Conservation (phyloP, 768 basidiomycete species). For the Boletus speciosus region DNA sequence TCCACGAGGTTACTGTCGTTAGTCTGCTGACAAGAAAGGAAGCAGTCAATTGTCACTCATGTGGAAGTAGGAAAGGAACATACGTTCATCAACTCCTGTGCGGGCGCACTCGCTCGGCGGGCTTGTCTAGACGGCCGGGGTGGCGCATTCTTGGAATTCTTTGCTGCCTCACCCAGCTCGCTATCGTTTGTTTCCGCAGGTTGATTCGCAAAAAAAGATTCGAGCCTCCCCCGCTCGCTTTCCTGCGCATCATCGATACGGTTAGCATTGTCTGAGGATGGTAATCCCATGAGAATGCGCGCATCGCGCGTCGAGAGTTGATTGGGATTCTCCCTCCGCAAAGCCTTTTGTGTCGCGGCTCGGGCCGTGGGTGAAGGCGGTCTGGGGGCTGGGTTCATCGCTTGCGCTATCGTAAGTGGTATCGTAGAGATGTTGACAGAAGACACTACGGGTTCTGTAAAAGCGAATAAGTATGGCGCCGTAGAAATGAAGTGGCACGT, state of each 20-base stretch:
- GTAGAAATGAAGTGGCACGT: slow-evolving; percentile 26
- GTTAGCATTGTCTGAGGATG: slow-evolving; percentile 24
- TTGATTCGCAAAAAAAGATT: slow-evolving; percentile 55
- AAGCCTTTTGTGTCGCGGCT: slow-evolving; percentile 82
- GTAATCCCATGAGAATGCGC: slow-evolving; percentile 66
- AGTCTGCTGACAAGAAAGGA: background rate
- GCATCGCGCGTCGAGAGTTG: slow-evolving; percentile 80
- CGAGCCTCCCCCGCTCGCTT: slow-evolving; percentile 47
- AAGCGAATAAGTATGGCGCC: background rate
- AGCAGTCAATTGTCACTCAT: too few species aligned
- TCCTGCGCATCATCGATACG: slow-evolving; percentile 24
- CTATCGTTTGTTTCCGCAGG: slow-evolving; percentile 19
- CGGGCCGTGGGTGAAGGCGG: slow-evolving; percentile 90
- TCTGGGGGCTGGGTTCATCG: slow-evolving; percentile 93
- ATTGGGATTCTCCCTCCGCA: slow-evolving; percentile 81
- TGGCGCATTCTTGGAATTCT: slow-evolving; percentile 36
- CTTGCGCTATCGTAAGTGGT: slow-evolving; percentile 89
- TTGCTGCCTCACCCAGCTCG: slow-evolving; percentile 14
- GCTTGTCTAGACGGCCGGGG: slow-evolving; percentile 68
- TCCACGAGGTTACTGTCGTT: slow-evolving; percentile 61
- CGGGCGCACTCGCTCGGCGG: slow-evolving; percentile 40
- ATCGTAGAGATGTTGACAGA: slow-evolving; percentile 97
- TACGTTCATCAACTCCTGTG: slow-evolving; percentile 22
- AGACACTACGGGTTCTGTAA: slow-evolving; percentile 84
- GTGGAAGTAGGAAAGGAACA: background rate